phyloP scores from a whole-genome alignment of 116 monocot species.

The Iris pallida region DNA sequence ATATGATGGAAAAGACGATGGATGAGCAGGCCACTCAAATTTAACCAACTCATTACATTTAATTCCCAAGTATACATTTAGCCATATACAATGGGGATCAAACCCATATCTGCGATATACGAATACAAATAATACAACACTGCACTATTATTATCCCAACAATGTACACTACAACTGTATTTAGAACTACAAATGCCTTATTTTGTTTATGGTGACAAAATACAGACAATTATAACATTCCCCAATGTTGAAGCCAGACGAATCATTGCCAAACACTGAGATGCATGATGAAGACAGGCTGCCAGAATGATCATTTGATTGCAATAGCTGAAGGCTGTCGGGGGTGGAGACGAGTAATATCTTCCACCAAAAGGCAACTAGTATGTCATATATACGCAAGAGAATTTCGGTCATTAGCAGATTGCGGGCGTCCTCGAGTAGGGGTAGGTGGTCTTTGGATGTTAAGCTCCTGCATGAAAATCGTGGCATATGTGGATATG shows the following conservation, averaged over 20 bases:
- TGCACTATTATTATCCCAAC: background rate
- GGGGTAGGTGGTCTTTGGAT: constrained; percentile 96
- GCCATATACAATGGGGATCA: constrained; percentile 13
- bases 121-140: constrained; percentile 4
- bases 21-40: too few species aligned
- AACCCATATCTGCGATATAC: background rate
- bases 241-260: background rate
- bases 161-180: constrained; percentile 9
- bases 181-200: background rate
- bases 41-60: too few species aligned
- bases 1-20: too few species aligned
- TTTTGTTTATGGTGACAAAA: background rate
- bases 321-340: background rate
- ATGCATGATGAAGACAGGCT: background rate
- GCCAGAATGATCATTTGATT: background rate
- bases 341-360: background rate
- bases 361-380: background rate
- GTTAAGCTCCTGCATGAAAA: constrained; percentile 77
- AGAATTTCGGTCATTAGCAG: constrained; percentile 67
- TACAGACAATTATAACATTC: background rate
- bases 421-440: constrained; percentile 82
- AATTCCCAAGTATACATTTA: too few species aligned
- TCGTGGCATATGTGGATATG: background rate
- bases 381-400: constrained; percentile 65
- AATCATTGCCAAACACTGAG: background rate